phyloP scores from a whole-genome alignment of 768 basidiomycete species.

The Rhodotorula taiwanensis region DNA sequence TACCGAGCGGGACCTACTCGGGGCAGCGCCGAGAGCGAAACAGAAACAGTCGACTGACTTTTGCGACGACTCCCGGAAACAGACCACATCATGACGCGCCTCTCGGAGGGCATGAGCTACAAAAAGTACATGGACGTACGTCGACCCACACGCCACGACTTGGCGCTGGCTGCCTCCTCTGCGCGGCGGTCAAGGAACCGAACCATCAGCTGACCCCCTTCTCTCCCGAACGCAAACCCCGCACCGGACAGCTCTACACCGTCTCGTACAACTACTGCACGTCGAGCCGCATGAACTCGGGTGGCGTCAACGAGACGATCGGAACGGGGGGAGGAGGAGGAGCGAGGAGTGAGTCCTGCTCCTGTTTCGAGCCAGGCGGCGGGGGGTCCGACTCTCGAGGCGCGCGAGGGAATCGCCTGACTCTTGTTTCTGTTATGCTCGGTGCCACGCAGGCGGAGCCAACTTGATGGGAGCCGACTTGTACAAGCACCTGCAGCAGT shows the following conservation, averaged over 20 bases:
- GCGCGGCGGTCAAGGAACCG: too few species aligned
- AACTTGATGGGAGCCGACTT: constrained; percentile 96
- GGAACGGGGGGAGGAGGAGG: constrained; percentile 16
- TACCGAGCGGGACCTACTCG: too few species aligned
- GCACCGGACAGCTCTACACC: constrained; percentile 64
- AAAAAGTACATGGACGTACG: constrained; percentile 40
- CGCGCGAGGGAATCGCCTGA: too few species aligned
- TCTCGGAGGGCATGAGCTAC: constrained; percentile 40
- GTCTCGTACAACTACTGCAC: constrained; percentile 98
- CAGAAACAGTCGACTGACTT: not conserved
- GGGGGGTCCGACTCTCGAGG: too few species aligned
- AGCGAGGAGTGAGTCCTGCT: constrained; percentile 25
- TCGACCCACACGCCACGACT: not conserved
- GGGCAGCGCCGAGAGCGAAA: too few species aligned
- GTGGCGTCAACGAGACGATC: constrained; percentile 41
- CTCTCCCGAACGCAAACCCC: too few species aligned
- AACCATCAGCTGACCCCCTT: too few species aligned
- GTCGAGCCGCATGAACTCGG: constrained; percentile 53
- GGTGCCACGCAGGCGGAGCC: constrained; percentile 63
- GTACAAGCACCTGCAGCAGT: constrained; percentile 87
- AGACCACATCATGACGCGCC: constrained; percentile 40
- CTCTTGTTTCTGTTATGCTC: not conserved
- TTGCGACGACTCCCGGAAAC: too few species aligned
- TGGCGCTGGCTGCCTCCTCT: not conserved
- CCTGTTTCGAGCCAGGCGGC: too few species aligned